These are phyloP conservation scores for Dactylella cylindrospora DNA, from an alignment of 2,329 filamentous ascomycete genomes.

Conservation along the genomic window DNA sequence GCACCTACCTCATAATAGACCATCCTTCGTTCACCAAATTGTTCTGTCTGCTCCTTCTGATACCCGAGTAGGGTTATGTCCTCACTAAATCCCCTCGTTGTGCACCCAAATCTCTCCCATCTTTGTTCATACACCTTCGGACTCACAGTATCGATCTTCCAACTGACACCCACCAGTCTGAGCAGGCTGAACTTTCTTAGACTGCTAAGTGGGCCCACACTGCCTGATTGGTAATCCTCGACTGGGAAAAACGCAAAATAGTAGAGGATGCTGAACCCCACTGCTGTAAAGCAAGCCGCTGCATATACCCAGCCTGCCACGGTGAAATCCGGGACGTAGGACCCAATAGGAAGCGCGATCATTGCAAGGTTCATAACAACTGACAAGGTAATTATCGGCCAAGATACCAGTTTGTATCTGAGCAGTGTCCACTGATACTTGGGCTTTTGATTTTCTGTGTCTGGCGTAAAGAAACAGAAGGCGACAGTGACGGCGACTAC, in stretches of 20 bases:
- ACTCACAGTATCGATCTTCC: conserved; percentile 21
- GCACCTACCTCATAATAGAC: conserved; percentile 33
- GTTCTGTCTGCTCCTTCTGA: conserved; percentile 28
- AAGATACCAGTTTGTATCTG: conserved; percentile 14
- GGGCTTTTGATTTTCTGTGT: conserved; percentile 9
- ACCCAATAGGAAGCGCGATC: conserved; percentile 24
- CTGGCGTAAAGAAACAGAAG: conserved; percentile 14
- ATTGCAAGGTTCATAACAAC: conserved; percentile 35
- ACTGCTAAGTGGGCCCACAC: conserved; percentile 3
- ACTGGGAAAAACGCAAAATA: conserved; percentile 33
- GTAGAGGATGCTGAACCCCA: conserved; percentile 7
- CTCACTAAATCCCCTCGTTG: conserved; percentile 20
- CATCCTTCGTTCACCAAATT: conserved; percentile 36
- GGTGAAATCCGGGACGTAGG: conserved; percentile 20
- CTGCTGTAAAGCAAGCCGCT: conserved; percentile 19
- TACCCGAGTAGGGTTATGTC: conserved; percentile 21
- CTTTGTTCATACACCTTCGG: conserved; percentile 20
- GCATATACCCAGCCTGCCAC: conserved; percentile 31
- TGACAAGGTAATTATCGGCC: conserved; percentile 21
- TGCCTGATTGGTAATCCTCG: too few species aligned
- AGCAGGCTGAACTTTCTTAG: conserved; percentile 26
- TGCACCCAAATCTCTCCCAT: conserved; percentile 33
- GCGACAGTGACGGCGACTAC: conserved; percentile 27
- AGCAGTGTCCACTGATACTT: conserved; percentile 30
- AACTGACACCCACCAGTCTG: conserved; percentile 24